Base-by-base conservation (phyloP, 768 basidiomycete genomes). In the Termitomyces sp. region DNA sequence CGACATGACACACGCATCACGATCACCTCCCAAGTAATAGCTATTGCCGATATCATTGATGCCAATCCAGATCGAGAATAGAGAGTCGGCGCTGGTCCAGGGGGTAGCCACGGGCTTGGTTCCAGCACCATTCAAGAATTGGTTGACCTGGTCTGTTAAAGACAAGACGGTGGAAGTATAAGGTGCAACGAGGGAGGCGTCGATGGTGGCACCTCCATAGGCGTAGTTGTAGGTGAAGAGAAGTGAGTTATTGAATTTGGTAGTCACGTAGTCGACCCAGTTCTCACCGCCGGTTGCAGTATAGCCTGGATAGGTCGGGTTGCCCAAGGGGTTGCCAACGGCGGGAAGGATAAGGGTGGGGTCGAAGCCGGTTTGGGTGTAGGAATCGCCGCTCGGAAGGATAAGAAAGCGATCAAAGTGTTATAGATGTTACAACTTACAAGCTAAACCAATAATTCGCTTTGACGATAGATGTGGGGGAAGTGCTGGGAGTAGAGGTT, bases 21-120 rank as follows among this genome's bases (percentile, higher is more conserved):
- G 74, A 61, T 79, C 74, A 0, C 82, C 83, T 28, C 70, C 59
- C 51, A 67, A 19, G 49, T 73, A 77, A 55, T 74, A 84, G 50
- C 78, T 82, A 61, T 80, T 80, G 28, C 80, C 83, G 32, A 88
- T 77, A 61, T 88, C 86, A 62, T 88, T 88, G 60, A 88, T 83
- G 1, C 87, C 86, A 55, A 89, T 86, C 77, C 78, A 88, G n/a
- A 87, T 68, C 0, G 80, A 80, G 67, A 89, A 88, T 46, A 88
- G 62, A 52, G 84, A 64, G 62, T 87, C 81, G 3, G 64, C 60
- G 55, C 78, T 77, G 23, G 76, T 76, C 87, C 86, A 88, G 0
- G 79, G 76, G 1, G 80, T 77, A 2, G 67, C 70, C 8, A 73
- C 66, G 0, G 84, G 84, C 64, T 80, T 81, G 35, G 62, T 70